phyloP scores from a whole-genome alignment of 1,139 yeast genomes.

The Diutina ranongensis region DNA sequence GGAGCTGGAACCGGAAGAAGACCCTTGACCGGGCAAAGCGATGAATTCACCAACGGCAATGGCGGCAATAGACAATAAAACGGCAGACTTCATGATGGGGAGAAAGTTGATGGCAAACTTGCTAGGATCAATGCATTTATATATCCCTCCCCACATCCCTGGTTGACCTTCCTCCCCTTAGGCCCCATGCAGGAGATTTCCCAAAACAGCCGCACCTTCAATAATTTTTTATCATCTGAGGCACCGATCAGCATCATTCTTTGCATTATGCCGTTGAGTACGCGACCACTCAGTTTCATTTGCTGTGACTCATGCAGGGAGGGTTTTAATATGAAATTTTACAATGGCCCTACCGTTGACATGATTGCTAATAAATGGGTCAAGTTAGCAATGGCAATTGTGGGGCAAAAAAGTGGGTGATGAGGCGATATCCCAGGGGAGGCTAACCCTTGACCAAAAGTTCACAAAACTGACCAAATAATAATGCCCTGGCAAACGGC shows the following conservation, averaged over 20 bases:
- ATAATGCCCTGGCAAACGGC: too few relatives aligned
- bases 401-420: too few relatives aligned
- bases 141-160: background rate
- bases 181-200: background rate
- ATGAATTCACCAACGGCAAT: conserved; percentile 5
- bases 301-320: background rate
- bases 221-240: background rate
- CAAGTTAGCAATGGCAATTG: too few relatives aligned
- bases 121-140: background rate
- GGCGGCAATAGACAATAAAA: conserved; percentile 2
- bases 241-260: background rate
- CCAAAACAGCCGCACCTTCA: background rate
- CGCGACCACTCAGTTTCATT: background rate
- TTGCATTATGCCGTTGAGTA: background rate
- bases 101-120: background rate
- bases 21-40: conserved; percentile 3
- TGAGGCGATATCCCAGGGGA: too few relatives aligned
- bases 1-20: background rate
- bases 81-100: background rate
- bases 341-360: too few relatives aligned
- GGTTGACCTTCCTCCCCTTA: background rate
- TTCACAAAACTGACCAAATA: too few relatives aligned
- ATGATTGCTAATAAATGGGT: too few relatives aligned
- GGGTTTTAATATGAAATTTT: too few relatives aligned
- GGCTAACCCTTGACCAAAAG: too few relatives aligned